Evolutionary conservation across 139 green algal genomes (phyloP), one percentile per base, ranked within the genome.

Genomic region (Chlorella vulgaris): DNA sequence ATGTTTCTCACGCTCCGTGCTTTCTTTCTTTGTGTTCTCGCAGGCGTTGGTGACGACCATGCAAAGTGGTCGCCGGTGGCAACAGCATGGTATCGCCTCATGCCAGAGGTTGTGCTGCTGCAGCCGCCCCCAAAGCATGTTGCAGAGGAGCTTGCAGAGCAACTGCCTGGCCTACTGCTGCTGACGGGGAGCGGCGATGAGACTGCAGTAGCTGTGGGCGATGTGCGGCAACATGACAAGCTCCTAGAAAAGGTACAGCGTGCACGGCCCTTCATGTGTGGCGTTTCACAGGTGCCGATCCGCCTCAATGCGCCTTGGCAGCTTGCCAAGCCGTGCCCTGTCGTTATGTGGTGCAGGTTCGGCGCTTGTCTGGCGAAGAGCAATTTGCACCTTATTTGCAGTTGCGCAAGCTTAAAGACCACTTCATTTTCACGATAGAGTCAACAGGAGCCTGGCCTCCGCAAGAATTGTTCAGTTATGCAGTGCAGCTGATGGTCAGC

Each of bases 381-480:
- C 35, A 43, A 33, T 89, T 81, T 40, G 29, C 58, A 26, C 63
- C 69, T 0, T 83, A 84, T 15, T 58, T 98, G 24, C 74, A 94
- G 85, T 83, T 98, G 51, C 88, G 91, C 36, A 96, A 97, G 82
- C 76, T 87, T 28, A 98, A 98, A 85, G 90, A 98, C 76, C 94
- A 98, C 86, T 99, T 98, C 85, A 96, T 99, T 61, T 99, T 98
- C 85, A 98, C 95, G n/a, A 93, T 99, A 7, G 94, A 99, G 89
- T 93, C 83, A 19, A 93, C 92, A 7, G 96, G 96, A 10, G 86
- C 88, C n/a, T 84, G 96, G 70, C 86, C 83, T 26, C 90, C 95
- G 0, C 71, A 92, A 18, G 88, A 91, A 80, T 84, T 98, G 10
- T 93, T 97, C 43, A 24, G 76, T 8, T 88, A 93, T 69, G 92